Conservation (phyloP, 306 rosid species). For the Malus fusca region DNA sequence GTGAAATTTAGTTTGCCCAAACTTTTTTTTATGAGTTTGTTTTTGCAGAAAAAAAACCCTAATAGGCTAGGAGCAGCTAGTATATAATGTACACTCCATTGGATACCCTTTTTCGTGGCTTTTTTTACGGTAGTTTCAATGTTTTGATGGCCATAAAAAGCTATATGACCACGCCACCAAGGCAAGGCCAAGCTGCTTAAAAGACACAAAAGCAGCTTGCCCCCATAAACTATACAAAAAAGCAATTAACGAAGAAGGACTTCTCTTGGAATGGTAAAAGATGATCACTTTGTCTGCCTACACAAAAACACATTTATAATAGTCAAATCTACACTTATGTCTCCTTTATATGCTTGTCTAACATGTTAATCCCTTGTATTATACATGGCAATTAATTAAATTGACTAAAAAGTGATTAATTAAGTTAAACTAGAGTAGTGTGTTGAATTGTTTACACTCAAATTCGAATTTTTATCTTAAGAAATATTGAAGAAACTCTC, state of each 20-base stretch:
- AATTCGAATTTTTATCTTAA: too few species aligned
- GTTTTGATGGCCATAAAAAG: neutral
- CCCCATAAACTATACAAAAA: constrained; percentile 8
- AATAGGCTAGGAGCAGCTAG: too few species aligned
- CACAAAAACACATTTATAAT: constrained; percentile 24
- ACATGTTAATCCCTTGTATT: neutral
- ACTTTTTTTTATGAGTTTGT: neutral
- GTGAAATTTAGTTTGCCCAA: too few species aligned
- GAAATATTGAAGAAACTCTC: too few species aligned
- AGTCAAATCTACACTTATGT: constrained; percentile 25
- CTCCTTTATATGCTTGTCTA: neutral
- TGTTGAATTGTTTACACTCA: too few species aligned
- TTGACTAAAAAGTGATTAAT: neutral
- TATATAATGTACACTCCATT: constrained; percentile 15
- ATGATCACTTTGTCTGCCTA: constrained; percentile 51
- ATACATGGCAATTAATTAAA: neutral
- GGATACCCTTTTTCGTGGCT: constrained; percentile 21
- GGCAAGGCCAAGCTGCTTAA: constrained; percentile 8
- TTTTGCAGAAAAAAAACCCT: neutral
- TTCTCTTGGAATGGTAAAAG: constrained; percentile 44
- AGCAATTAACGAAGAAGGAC: constrained; percentile 2
- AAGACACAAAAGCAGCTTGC: constrained; percentile 33
- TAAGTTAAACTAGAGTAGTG: too few species aligned
- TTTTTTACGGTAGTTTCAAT: constrained; percentile 10
- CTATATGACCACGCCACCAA: neutral